Conservation (phyloP, 768 basidiomycete species). For the Leccinum disarticulatum region DNA sequence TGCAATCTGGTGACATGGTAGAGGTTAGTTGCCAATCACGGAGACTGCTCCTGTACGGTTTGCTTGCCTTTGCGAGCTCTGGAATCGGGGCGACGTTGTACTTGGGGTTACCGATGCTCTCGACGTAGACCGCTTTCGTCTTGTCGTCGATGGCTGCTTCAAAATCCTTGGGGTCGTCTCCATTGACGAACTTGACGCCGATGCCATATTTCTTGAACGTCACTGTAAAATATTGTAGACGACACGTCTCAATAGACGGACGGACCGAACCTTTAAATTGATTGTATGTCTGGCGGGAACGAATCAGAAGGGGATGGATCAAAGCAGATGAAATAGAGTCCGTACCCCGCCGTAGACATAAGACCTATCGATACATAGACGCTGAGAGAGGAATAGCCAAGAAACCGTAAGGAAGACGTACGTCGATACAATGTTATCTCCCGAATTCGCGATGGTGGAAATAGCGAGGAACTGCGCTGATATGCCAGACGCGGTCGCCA, state of each 20-base stretch:
- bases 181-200: slow-evolving; percentile 50
- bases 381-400: neutral
- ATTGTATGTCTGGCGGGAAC: slow-evolving; percentile 49
- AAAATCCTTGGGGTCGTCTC: slow-evolving; percentile 47
- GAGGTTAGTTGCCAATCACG: neutral
- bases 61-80: slow-evolving; percentile 50
- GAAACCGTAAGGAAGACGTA: slow-evolving; percentile 24
- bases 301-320: neutral
- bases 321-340: neutral
- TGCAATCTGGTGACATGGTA: slow-evolving; percentile 44
- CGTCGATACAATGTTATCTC: slow-evolving; percentile 69
- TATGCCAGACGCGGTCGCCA: slow-evolving; percentile 58
- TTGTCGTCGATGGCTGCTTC: slow-evolving; percentile 56
- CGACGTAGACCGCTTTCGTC: slow-evolving; percentile 59
- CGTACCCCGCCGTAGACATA: slow-evolving; percentile 61
- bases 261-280: slow-evolving; percentile 53
- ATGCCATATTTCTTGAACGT: slow-evolving; percentile 58
- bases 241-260: neutral
- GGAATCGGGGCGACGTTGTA: slow-evolving; percentile 55
- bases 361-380: slow-evolving; percentile 31
- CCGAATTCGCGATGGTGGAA: slow-evolving; percentile 47
- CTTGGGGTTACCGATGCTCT: slow-evolving; percentile 63
- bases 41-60: neutral
- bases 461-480: slow-evolving; percentile 53
- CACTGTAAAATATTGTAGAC: slow-evolving; percentile 32